phyloP scores from a whole-genome alignment of 192 early-diverging fungal species.

The Podila minutissima region DNA sequence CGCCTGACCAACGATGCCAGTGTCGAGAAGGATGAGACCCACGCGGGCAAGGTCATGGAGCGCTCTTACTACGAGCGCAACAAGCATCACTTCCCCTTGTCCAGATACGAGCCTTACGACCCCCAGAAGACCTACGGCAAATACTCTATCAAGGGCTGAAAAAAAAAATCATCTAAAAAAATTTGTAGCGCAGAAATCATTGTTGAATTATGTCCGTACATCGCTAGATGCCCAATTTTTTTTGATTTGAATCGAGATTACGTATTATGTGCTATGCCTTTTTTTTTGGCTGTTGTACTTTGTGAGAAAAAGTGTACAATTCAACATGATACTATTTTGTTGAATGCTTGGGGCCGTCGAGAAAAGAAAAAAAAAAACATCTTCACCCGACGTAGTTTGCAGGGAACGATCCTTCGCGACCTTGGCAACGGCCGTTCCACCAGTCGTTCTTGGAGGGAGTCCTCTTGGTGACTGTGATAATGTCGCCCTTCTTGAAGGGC shows the following conservation, averaged over 20 bases:
- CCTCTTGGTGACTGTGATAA: slow-evolving; percentile 76
- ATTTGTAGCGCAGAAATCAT: no score
- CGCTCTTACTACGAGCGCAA: slow-evolving; percentile 91
- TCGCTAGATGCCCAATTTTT: no score
- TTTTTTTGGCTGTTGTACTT: neutral
- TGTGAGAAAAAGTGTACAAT: neutral
- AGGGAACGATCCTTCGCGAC: slow-evolving; percentile 56
- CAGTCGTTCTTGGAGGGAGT: slow-evolving; percentile 80
- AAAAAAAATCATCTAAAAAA: neutral
- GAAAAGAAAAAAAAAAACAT: no score
- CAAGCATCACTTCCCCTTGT: slow-evolving; percentile 96
- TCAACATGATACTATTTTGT: no score
- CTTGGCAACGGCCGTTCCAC: slow-evolving; percentile 85
- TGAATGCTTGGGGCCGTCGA: no score
- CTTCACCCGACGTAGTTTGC: slow-evolving; percentile 9
- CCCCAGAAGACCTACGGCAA: slow-evolving; percentile 71
- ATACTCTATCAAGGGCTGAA: slow-evolving; percentile 40
- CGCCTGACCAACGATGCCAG: slow-evolving; percentile 83
- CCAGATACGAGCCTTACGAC: slow-evolving; percentile 93
- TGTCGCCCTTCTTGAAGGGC: slow-evolving; percentile 82
- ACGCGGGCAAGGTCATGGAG: slow-evolving; percentile 95
- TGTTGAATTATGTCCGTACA: no score
- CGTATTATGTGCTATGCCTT: neutral
- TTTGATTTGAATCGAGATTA: no score
- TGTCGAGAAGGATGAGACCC: slow-evolving; percentile 93